Evolutionary conservation across 768 basidiomycete genomes (phyloP), one percentile per base, ranked within the genome.

Genomic region (Tricholoma bakamatsutake): DNA sequence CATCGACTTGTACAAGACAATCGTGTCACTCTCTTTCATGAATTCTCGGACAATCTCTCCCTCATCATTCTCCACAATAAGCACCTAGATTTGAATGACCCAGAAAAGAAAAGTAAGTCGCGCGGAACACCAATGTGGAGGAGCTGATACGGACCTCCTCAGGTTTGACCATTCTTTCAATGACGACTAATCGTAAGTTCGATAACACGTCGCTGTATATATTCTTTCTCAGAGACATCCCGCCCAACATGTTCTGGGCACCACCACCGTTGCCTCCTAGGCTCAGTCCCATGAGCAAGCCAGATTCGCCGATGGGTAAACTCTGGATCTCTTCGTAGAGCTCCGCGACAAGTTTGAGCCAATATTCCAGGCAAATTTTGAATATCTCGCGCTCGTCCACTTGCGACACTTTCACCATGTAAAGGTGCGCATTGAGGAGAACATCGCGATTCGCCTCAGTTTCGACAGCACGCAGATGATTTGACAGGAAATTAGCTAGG

Each of bases 31-130:
- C 75, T 99, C 97, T 76, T 98, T 92, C 93, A 98, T 92, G 72
- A 98, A 98, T 70, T 99, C 97, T 58, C 97, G 85, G 10, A 99
- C 97, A 58, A 98, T 97, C 77, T 99, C 97, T 57, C 97, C 97
- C 70, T 99, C 97, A 59, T 99, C 97, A 65, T 99, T 98, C 73
- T 98, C 97, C 24, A 98, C 97, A 61, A 98, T 95, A 48, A 99
- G 78, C 6, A 98, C 95, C 94, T 98, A 15, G 56, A 18, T 53
- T 30, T 17, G 12, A 24, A 45, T 45, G 43, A 21, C 5, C 15
- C 27, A 12, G 59, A 56, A 61, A 55, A 37, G 28, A 37, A 46
- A 45, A 57, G 39, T 34, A 33, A 37, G 40, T 33, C 21, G 56
- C 35, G 51, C 37, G 11, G 18, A 18, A 21, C 15, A 37, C 31